Percentiles rank a stretch among this genome's conserved stretches.
These are phyloP conservation scores for Wickerhamomyces bovis DNA, from an alignment of 805 yeast genomes.

Conservation along the genomic window DNA sequence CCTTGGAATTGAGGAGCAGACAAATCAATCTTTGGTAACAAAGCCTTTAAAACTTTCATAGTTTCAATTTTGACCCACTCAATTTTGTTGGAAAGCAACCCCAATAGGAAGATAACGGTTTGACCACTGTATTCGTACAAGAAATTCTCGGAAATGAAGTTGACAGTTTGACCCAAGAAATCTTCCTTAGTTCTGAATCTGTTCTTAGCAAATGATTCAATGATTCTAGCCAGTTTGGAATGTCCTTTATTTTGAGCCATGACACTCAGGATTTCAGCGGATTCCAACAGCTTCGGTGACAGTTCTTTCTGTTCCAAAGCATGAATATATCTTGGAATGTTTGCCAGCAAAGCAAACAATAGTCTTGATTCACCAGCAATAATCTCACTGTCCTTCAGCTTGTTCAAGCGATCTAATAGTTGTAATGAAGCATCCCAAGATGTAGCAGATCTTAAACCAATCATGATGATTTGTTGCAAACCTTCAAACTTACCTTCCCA, in stretches of 20 bases:
- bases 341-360: constrained; percentile 66
- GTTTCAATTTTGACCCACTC: constrained; percentile 80
- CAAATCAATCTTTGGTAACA: constrained; percentile 75
- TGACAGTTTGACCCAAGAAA: constrained; percentile 73
- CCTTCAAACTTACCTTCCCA: constrained; percentile 97
- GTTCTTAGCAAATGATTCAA: constrained; percentile 69
- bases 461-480: constrained; percentile 67
- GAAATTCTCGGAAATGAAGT: constrained; percentile 59
- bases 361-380: constrained; percentile 69
- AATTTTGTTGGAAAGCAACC: constrained; percentile 69
- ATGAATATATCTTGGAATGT: constrained; percentile 79
- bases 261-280: constrained; percentile 50
- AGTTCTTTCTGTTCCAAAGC: constrained; percentile 59
- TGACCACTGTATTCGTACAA: constrained; percentile 74
- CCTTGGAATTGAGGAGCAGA: constrained; percentile 75
- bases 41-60: constrained; percentile 63
- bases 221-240: constrained; percentile 58
- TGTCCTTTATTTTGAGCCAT: constrained; percentile 57
- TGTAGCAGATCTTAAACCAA: constrained; percentile 77
- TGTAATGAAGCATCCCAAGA: constrained; percentile 74
- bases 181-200: constrained; percentile 89
- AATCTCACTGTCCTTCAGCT: constrained; percentile 63
- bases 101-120: constrained; percentile 67
- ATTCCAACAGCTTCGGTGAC: constrained; percentile 41
- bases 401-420: constrained; percentile 65